Conservation (phyloP, 441 rosid species). For the Flueggea neowawraea region DNA sequence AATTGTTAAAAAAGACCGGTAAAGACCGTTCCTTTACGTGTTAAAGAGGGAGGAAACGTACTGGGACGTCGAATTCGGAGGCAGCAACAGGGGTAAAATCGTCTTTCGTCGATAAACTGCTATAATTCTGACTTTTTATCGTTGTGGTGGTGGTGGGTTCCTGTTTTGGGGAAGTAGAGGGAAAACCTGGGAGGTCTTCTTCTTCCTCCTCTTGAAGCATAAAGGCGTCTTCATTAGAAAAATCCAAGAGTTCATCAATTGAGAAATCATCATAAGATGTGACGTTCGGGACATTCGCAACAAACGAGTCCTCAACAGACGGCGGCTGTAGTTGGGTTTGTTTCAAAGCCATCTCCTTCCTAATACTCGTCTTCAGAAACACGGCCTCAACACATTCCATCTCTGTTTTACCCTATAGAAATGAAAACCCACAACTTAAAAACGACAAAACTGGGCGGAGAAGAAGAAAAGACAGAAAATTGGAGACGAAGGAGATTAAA, state of each 20-base stretch:
- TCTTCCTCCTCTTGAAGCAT: constrained; percentile 23
- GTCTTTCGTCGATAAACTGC: constrained; percentile 15
- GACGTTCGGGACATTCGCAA: constrained; percentile 30
- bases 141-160: neutral
- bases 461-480: constrained; percentile 4
- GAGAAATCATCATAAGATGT: constrained; percentile 40
- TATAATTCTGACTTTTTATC: neutral
- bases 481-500: constrained; percentile 12
- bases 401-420: no score
- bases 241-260: constrained; percentile 74
- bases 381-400: neutral
- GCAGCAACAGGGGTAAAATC: constrained; percentile 39
- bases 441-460: neutral
- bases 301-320: constrained; percentile 18
- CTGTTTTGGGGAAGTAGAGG: neutral
- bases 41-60: constrained; percentile 7
- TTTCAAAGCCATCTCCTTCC: constrained; percentile 31
- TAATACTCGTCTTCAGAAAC: constrained; percentile 36
- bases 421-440: no score
- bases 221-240: constrained; percentile 57
- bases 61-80: constrained; percentile 63
- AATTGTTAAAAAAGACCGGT: neutral
- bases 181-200: no score
- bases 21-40: neutral
- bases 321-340: no score